These are phyloP conservation scores for Cytospora piceae DNA, from an alignment of 2,329 filamentous ascomycete species.

Conservation along the genomic window DNA sequence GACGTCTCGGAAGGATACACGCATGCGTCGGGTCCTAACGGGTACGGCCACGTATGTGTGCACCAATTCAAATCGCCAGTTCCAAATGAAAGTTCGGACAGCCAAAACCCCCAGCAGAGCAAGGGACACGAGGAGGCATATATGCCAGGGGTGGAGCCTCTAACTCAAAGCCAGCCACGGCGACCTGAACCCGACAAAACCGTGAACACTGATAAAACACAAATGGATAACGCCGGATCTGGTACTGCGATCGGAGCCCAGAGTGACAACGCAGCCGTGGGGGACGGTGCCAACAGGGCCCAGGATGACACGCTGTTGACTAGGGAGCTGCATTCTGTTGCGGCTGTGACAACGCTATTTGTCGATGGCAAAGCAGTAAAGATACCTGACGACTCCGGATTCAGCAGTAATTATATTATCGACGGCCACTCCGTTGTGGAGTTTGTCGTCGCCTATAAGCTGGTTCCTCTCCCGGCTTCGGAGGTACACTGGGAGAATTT, in stretches of 20 bases:
- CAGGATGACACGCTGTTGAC: not conserved
- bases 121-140: not conserved
- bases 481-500: conserved; percentile 12
- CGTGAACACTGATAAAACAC: not conserved
- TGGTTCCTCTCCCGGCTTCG: not conserved
- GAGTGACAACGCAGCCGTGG: too few relatives aligned
- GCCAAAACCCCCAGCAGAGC: not conserved
- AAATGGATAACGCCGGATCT: not conserved
- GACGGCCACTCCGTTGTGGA: not conserved
- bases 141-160: too few relatives aligned
- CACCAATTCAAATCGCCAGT: not conserved
- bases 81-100: not conserved
- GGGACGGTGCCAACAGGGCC: not conserved
- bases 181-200: not conserved
- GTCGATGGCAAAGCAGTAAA: not conserved
- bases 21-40: not conserved
- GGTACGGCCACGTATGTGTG: conserved; percentile 2
- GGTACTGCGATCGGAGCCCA: not conserved
- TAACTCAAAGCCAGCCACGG: not conserved
- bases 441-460: conserved; percentile 11
- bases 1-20: not conserved
- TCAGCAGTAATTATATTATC: not conserved
- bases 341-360: not conserved
- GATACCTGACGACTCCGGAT: not conserved
- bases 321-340: not conserved